phyloP scores from a whole-genome alignment of 495 filamentous ascomycete species.

The Patellaria atrata region DNA sequence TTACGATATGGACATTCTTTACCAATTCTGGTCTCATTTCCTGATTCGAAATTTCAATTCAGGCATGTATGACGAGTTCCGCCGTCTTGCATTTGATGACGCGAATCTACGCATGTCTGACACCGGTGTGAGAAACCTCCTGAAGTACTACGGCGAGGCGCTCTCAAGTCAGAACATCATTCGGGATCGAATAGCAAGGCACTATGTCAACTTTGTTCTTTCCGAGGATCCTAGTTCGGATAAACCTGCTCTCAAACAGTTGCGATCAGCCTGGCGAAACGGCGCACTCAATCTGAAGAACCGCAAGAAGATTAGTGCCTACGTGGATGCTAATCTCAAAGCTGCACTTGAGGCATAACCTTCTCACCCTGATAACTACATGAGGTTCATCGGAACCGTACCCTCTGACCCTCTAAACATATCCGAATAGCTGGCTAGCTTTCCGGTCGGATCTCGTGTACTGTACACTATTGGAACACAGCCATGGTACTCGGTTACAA shows the following conservation, averaged over 20 bases:
- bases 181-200: conserved; percentile 35
- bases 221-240: conserved; percentile 25
- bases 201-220: conserved; percentile 40
- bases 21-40: conserved; percentile 69
- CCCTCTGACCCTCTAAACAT: too few species aligned
- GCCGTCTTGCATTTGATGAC: conserved; percentile 55
- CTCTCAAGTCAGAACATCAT: conserved; percentile 36
- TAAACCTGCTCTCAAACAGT: conserved; percentile 34
- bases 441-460: too few species aligned
- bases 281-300: conserved; percentile 40
- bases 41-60: conserved; percentile 61
- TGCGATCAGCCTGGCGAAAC: conserved; percentile 39
- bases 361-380: too few species aligned
- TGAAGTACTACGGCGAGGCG: conserved; percentile 44
- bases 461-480: too few species aligned
- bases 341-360: conserved; percentile 9
- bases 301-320: conserved; percentile 37
- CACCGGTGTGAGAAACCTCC: conserved; percentile 39
- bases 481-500: too few species aligned
- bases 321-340: conserved; percentile 18
- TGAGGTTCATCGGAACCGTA: too few species aligned
- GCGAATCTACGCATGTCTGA: conserved; percentile 31
- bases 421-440: too few species aligned
- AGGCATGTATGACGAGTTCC: conserved; percentile 70
- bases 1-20: conserved; percentile 50